Base-by-base conservation (phyloP, 441 rosid species). In the Flueggea neowawraea region DNA sequence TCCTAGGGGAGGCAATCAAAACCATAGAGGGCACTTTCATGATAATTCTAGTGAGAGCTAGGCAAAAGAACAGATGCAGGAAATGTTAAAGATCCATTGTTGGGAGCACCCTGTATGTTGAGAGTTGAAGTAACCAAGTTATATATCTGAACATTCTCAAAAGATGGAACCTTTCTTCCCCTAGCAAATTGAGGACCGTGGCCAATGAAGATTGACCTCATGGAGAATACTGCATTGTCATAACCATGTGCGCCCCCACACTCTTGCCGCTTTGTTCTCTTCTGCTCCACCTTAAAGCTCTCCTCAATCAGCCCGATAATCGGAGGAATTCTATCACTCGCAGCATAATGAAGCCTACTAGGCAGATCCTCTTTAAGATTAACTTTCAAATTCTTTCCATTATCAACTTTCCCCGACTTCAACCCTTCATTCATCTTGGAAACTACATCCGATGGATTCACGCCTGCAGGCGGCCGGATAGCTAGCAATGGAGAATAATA, bases 231-330 rank as follows among this genome's bases (percentile, higher is more conserved):
- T 0, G 86, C 87, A 72, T 91, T 91, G 67, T 94, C 97, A 69
- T 94, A 94, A 7, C 99, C 97, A 16, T 94, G 97, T 6, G 83
- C 80, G 62, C 99, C 99, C 60, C 96, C 97, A 56, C 97, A 94
- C 61, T 91, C 99, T 57, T 83, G 74, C 5, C 28, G 71, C 22
- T 71, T 60, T 31, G 74, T 77, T 48, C 71, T 73, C 79, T 76
- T 80, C 78, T 77, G 90, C 70, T 87, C 92, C 55, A 94, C 94
- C 79, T 72, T 84, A 68, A 68, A 91, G 0, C 96, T 86, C 67
- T 94, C 99, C 1, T 80, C 95, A 0, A 84, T 49, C 67, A 91
- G 51, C 60, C 97, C 99, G 58, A 94, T 75, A 7, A 94, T 86
- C 0, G 97, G 94, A 0, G 96, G 81, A 63, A 94, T 87, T 43